phyloP scores from a whole-genome alignment of 2,329 filamentous ascomycete genomes.

The Pseudogymnoascus sp. region DNA sequence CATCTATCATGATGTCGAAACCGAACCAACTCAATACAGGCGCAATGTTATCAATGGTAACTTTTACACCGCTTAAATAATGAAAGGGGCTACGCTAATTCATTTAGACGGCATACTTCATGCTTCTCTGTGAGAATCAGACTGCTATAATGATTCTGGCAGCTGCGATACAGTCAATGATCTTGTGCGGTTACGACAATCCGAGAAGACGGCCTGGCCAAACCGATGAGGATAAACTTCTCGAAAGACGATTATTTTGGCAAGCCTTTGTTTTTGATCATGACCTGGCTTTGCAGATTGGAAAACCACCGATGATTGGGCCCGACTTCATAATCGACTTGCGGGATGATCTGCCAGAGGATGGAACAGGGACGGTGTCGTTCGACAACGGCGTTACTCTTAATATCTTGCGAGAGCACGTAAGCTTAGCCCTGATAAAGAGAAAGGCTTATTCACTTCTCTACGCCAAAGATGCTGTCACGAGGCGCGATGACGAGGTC shows the following conservation, averaged over 20 bases:
- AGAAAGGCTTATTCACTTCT: neutral
- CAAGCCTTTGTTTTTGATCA: neutral
- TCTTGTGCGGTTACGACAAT: constrained; percentile 10
- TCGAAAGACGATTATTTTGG: neutral
- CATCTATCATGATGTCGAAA: constrained; percentile 13
- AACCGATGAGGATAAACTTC: neutral
- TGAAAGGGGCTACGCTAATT: neutral
- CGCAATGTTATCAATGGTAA: constrained; percentile 13
- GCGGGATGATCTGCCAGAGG: neutral
- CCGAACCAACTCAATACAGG: constrained; percentile 12
- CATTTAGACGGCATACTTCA: constrained; percentile 14
- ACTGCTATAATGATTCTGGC: constrained; percentile 12
- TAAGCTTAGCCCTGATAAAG: neutral
- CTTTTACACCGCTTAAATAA: neutral
- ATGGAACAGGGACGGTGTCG: neutral
- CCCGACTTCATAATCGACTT: neutral
- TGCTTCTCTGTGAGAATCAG: constrained; percentile 14
- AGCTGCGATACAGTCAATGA: constrained; percentile 15
- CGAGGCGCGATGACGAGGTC: neutral
- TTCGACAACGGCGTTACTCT: neutral
- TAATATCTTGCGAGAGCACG: neutral
- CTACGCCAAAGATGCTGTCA: neutral
- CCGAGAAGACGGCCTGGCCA: neutral
- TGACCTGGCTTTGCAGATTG: neutral
- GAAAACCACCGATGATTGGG: neutral